A percentile compares a stretch with the other conserved stretches of the same genome.
phyloP scores from a whole-genome alignment of 192 early-diverging fungal species.

The Backusella mclennaniae region DNA sequence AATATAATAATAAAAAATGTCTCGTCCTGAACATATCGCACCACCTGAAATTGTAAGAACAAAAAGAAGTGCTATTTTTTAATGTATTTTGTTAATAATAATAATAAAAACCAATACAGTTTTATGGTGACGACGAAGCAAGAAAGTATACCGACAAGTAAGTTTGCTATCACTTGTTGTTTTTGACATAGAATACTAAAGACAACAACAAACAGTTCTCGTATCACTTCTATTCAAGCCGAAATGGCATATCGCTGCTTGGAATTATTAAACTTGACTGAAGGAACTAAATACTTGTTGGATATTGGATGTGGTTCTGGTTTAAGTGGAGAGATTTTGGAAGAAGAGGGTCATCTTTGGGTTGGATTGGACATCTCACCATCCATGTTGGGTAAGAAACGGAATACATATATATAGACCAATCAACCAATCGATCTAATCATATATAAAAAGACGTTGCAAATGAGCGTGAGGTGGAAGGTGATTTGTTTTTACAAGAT shows the following conservation, averaged over 20 bases:
- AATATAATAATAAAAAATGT: conserved; percentile 55
- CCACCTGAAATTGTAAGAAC: conserved; percentile 90
- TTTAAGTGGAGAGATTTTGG: conserved; percentile 90
- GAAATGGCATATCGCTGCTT: conserved; percentile 92
- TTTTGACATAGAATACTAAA: neutral
- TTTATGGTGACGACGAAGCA: conserved; percentile 93
- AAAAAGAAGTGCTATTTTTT: neutral
- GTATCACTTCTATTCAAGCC: conserved; percentile 91
- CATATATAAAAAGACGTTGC: conserved; percentile 65
- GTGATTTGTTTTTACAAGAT: conserved; percentile 95
- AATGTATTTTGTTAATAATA: neutral
- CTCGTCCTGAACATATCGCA: conserved; percentile 92
- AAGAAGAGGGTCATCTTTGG: conserved; percentile 96
- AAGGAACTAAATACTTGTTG: conserved; percentile 75
- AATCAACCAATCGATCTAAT: neutral
- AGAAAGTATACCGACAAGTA: conserved; percentile 93
- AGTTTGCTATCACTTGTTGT: conserved; percentile 8
- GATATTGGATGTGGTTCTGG: conserved; percentile 99
- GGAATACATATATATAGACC: neutral
- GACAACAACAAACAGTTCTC: conserved; percentile 62
- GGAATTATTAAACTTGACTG: conserved; percentile 83
- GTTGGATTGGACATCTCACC: conserved; percentile 95
- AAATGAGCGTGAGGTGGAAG: conserved; percentile 86
- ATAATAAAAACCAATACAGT: conserved; percentile 43
- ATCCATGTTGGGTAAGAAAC: conserved; percentile 68